A percentile compares a stretch with the other conserved stretches of the same genome.
Evolutionary conservation across 225 moss, liverwort and hornwort genomes (phyloP).

Genomic region (Physcomitrellopsis africana): DNA sequence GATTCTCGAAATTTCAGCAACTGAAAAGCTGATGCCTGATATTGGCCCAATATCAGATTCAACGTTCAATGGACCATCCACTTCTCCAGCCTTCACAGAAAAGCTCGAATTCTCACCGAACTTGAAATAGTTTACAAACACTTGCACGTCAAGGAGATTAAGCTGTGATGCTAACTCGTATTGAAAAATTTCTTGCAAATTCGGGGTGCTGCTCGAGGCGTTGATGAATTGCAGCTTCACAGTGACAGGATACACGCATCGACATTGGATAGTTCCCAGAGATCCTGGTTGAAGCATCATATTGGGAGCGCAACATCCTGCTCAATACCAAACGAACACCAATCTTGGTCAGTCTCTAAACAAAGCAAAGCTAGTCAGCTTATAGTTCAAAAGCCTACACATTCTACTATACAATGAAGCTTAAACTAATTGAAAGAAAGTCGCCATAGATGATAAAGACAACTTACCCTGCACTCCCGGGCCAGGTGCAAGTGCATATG

Average conservation of each 20-base stretch:
- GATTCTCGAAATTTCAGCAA: slow-evolving; percentile 27
- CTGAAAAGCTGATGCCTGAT: slow-evolving; percentile 24
- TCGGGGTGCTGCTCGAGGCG: slow-evolving; percentile 50
- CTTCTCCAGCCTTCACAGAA: slow-evolving; percentile 38
- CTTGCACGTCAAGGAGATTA: slow-evolving; percentile 31
- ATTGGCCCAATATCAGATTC: slow-evolving; percentile 43
- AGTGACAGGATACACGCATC: slow-evolving; percentile 73
- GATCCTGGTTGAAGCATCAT: slow-evolving; percentile 61
- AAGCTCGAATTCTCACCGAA: slow-evolving; percentile 67
- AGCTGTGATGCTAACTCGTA: slow-evolving; percentile 26
- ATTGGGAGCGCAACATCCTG: slow-evolving; percentile 65
- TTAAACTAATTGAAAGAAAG: not conserved
- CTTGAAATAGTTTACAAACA: slow-evolving; percentile 45
- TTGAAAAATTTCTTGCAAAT: slow-evolving; percentile 61
- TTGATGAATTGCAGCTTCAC: slow-evolving; percentile 65
- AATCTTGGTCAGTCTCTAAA: not conserved
- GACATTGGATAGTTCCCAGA: slow-evolving; percentile 40
- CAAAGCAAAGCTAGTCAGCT: not conserved
- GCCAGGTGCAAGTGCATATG: slow-evolving; percentile 41
- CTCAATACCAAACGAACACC: slow-evolving; percentile 6
- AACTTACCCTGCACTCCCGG: slow-evolving; percentile 44
- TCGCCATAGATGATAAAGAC: not conserved
- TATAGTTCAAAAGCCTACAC: too few relatives aligned
- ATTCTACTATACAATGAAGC: not conserved
- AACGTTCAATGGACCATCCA: slow-evolving; percentile 46